Evolutionary conservation across 176 grass and related monocot genomes (phyloP).

Genomic region (Aegilops sharonensis): DNA sequence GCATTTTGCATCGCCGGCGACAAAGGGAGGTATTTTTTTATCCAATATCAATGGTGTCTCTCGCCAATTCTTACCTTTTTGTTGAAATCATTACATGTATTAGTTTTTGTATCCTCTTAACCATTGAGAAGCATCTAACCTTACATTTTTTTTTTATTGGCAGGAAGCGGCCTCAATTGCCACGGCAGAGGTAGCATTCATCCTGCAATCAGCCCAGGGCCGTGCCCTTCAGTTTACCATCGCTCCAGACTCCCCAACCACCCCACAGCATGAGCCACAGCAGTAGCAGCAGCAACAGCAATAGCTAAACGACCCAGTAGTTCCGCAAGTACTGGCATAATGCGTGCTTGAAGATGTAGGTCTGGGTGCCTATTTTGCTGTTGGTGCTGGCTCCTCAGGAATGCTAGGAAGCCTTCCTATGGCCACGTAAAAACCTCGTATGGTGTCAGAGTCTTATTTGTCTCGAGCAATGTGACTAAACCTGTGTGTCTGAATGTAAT

Average conservation of each 20-base stretch:
- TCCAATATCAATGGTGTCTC: not conserved
- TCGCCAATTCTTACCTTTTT: not conserved
- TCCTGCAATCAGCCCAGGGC: constrained; percentile 63
- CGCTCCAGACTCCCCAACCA: constrained; percentile 81
- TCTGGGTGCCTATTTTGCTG: not conserved
- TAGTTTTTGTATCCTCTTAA: not conserved
- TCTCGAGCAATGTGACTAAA: not conserved
- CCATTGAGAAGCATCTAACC: constrained; percentile 9
- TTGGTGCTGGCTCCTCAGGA: not conserved
- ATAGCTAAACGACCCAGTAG: constrained; percentile 31
- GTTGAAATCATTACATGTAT: not conserved
- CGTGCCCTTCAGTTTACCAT: constrained; percentile 66
- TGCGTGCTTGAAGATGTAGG: not conserved
- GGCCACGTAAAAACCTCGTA: constrained; percentile 16
- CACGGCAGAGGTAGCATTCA: constrained; percentile 86
- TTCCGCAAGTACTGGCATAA: not conserved
- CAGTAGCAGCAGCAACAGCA: constrained; percentile 21
- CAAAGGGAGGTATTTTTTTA: constrained; percentile 65
- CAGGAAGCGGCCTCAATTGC: constrained; percentile 78
- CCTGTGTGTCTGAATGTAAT: constrained; percentile 8
- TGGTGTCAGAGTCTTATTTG: not conserved
- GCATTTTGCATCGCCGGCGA: constrained; percentile 72
- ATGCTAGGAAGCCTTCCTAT: not conserved
- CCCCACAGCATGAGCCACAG: constrained; percentile 67
- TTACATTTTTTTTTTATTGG: not conserved